Evolutionary conservation across 2,329 filamentous ascomycete genomes (phyloP).

Genomic region (Microdochium bolleyi): DNA sequence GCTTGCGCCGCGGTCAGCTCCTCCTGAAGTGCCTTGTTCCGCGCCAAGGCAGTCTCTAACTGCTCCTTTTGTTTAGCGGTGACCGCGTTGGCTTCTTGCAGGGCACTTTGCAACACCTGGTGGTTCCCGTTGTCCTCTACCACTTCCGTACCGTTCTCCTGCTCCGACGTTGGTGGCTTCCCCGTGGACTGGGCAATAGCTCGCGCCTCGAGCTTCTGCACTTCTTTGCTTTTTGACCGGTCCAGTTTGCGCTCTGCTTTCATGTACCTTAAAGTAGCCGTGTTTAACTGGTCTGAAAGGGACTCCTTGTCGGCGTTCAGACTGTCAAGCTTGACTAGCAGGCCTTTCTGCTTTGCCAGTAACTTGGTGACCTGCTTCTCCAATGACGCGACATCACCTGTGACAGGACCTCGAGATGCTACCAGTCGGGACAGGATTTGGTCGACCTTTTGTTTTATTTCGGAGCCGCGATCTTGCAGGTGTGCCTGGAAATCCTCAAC

Average conservation of each 20-base stretch:
- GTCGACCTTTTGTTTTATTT: slow-evolving; percentile 68
- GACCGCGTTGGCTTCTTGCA: slow-evolving; percentile 69
- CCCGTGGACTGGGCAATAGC: slow-evolving; percentile 62
- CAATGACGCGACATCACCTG: slow-evolving; percentile 63
- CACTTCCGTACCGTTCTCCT: slow-evolving; percentile 46
- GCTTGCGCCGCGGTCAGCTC: slow-evolving; percentile 69
- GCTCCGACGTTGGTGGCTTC: slow-evolving; percentile 26
- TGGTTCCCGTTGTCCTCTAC: slow-evolving; percentile 46
- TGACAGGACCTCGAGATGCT: slow-evolving; percentile 41
- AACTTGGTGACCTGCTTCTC: slow-evolving; percentile 69
- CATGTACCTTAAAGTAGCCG: slow-evolving; percentile 83
- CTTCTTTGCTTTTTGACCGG: slow-evolving; percentile 77
- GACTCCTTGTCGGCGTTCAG: slow-evolving; percentile 73
- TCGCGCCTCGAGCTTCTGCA: slow-evolving; percentile 87
- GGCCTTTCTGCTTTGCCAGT: slow-evolving; percentile 75
- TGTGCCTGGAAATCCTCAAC: slow-evolving; percentile 72
- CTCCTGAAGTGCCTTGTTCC: slow-evolving; percentile 66
- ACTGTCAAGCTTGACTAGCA: slow-evolving; percentile 67
- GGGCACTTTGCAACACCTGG: slow-evolving; percentile 65
- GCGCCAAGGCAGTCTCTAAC: slow-evolving; percentile 67
- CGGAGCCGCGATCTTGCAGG: slow-evolving; percentile 64
- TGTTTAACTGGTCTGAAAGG: slow-evolving; percentile 78
- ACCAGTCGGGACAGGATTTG: slow-evolving; percentile 55
- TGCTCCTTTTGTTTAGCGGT: slow-evolving; percentile 84
- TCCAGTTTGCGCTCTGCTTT: slow-evolving; percentile 94